Base-by-base conservation (phyloP, 2,329 filamentous ascomycete genomes). In the Scedosporium aurantiacum region DNA sequence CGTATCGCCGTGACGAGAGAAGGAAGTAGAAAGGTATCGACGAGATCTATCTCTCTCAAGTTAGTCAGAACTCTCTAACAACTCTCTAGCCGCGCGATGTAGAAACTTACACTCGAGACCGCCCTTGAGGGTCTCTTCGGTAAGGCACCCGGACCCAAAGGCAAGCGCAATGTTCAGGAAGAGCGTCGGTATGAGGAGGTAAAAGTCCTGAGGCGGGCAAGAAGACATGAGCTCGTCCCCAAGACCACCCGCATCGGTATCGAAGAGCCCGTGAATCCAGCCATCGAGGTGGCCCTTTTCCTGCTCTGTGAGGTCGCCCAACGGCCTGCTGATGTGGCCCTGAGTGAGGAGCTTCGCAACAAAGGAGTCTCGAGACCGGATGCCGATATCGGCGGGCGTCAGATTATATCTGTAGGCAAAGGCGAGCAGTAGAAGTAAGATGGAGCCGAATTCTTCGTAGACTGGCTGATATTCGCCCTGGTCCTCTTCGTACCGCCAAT, bases 381-480 rank as follows among this genome's bases (percentile, higher is more conserved):
- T 76, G 2, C 88, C 89, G 32, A 92, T 76, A 41, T 92, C 88
- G 3, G 81, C 73, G 5, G 79, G 75, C 0, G 79, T 81, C 8
- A 94, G 76, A 59, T 84, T 82, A 67, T 92, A 93, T 14, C 90
- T 85, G 69, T 90, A 83, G n/a, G 87, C 81, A 65, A 91, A 87
- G 0, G 88, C 87, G 59, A 92, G 73, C 0, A 91, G 79, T 2
- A 94, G 76, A 1, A 94, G 79, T 6, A 94, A 74, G 16, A 92
- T 85, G 0, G 88, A 85, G 0, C 89, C 89, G 66, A 93, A 94
- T 67, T 95, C 90, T 68, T 94, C 90, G 67, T 94, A 94, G 0
- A 91, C 85, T 0, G 89, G 89, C 69, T 93, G 90, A 67, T 91
- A 91, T 69, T 94, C 90, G 60, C 84, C 86, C 72, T 92, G 89